Evolutionary conservation across 352 stramenopile species (phyloP).

Genomic region (Lagenidium giganteum): DNA sequence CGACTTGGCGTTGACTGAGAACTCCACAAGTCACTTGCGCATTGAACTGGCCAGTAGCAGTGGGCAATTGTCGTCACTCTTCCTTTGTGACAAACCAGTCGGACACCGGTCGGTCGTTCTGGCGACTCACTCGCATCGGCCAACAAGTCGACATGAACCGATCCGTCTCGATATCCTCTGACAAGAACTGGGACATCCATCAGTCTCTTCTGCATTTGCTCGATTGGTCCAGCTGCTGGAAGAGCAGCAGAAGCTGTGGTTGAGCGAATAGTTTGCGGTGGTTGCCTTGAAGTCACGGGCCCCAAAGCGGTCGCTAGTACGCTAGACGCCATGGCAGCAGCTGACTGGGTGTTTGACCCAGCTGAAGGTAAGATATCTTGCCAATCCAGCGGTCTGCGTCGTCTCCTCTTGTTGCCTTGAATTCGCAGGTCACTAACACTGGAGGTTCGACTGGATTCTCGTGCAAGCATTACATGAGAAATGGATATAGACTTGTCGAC

Average conservation of each 20-base stretch:
- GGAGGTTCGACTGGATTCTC: constrained; percentile 17
- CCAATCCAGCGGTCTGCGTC: no score
- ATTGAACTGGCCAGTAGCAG: constrained; percentile 23
- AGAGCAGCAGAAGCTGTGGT: neutral
- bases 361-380: no score
- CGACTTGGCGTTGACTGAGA: constrained; percentile 3
- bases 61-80: constrained; percentile 45
- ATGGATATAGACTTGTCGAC: neutral
- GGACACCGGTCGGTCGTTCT: constrained; percentile 7
- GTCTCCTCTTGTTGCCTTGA: neutral
- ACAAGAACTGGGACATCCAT: constrained; percentile 39
- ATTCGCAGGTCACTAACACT: neutral
- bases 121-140: neutral
- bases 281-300: no score
- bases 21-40: constrained; percentile 6
- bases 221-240: neutral
- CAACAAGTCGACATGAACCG: constrained; percentile 19
- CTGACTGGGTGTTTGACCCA: constrained; percentile 7
- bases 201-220: constrained; percentile 19
- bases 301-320: constrained; percentile 24
- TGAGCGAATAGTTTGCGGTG: no score
- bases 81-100: constrained; percentile 29
- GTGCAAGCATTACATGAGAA: constrained; percentile 18
- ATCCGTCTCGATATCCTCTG: constrained; percentile 38
- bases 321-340: constrained; percentile 13